Evolutionary conservation across 805 yeast species (phyloP).

Genomic region (Saturnispora ahearnii): DNA sequence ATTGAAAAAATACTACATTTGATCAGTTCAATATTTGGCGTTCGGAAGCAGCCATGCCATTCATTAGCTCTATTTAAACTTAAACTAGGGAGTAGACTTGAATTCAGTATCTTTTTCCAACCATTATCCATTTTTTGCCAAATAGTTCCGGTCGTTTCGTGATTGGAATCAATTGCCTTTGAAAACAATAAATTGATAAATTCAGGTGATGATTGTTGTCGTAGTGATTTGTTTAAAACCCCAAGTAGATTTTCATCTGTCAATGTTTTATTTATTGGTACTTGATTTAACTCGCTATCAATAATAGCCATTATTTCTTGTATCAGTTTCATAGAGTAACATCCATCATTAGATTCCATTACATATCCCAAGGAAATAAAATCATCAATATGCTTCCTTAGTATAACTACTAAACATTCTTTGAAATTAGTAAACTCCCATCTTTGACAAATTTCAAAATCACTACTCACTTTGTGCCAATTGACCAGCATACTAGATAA

Average conservation of each 20-base stretch:
- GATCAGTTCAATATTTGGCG: background rate
- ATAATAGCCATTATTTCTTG: background rate
- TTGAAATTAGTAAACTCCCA: constrained; percentile 5
- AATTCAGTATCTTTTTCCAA: background rate
- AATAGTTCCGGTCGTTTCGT: background rate
- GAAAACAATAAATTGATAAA: background rate
- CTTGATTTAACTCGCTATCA: background rate
- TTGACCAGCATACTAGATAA: background rate
- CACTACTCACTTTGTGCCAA: background rate
- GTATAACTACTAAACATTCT: background rate
- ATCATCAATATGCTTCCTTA: background rate
- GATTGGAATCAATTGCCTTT: background rate
- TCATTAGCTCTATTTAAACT: background rate
- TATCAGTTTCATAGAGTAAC: background rate
- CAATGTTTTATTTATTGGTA: background rate
- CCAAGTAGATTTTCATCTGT: background rate
- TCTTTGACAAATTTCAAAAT: background rate
- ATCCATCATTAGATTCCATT: background rate
- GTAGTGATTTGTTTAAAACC: background rate
- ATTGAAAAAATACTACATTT: constrained; percentile 2
- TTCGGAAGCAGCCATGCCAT: background rate
- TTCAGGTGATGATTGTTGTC: background rate
- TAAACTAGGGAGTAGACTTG: background rate
- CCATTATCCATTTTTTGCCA: background rate
- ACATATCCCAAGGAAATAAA: background rate